A percentile compares a stretch with the other conserved stretches of the same genome.
Evolutionary conservation across 768 basidiomycete species (phyloP).

Genomic region (Russula brevipes): DNA sequence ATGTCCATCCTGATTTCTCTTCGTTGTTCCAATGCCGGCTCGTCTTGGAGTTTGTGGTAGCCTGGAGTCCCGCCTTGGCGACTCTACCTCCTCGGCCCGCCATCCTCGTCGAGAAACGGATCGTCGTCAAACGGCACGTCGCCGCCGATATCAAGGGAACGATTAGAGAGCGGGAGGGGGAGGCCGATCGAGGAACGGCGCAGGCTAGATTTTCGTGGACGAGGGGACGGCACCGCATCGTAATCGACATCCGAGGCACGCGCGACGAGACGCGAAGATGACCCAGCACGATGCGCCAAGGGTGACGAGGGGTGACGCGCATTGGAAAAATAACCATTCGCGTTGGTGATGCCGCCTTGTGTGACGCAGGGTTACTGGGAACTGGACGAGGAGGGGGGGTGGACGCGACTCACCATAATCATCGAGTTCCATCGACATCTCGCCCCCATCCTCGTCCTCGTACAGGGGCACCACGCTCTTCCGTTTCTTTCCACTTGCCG

Average conservation of each 20-base stretch:
- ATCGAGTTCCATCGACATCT: slow-evolving; percentile 73
- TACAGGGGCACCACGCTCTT: slow-evolving; percentile 33
- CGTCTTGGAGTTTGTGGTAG: slow-evolving; percentile 8
- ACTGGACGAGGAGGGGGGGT: background rate
- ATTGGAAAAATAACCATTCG: slow-evolving; percentile 32
- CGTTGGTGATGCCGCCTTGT: slow-evolving; percentile 26
- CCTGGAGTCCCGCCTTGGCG: background rate
- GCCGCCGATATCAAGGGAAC: slow-evolving; percentile 23
- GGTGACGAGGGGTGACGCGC: slow-evolving; percentile 29
- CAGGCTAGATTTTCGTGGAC: slow-evolving; percentile 26
- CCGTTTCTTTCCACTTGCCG: slow-evolving; percentile 36
- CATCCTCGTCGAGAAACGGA: slow-evolving; percentile 26
- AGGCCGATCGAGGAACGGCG: slow-evolving; percentile 26
- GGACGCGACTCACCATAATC: slow-evolving; percentile 50
- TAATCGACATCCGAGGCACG: slow-evolving; percentile 35
- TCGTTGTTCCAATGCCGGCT: slow-evolving; percentile 28
- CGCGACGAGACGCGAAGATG: slow-evolving; percentile 31
- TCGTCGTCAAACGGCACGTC: slow-evolving; percentile 23
- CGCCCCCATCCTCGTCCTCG: slow-evolving; percentile 45
- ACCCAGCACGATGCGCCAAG: slow-evolving; percentile 31
- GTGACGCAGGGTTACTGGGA: background rate
- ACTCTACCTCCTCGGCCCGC: slow-evolving; percentile 29
- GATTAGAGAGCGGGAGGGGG: slow-evolving; percentile 21
- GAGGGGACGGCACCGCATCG: slow-evolving; percentile 35
- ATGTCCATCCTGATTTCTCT: slow-evolving; percentile 21